These are phyloP conservation scores for Babesia caballi DNA, from an alignment of 169 alveolate species.

Conservation along the genomic window DNA sequence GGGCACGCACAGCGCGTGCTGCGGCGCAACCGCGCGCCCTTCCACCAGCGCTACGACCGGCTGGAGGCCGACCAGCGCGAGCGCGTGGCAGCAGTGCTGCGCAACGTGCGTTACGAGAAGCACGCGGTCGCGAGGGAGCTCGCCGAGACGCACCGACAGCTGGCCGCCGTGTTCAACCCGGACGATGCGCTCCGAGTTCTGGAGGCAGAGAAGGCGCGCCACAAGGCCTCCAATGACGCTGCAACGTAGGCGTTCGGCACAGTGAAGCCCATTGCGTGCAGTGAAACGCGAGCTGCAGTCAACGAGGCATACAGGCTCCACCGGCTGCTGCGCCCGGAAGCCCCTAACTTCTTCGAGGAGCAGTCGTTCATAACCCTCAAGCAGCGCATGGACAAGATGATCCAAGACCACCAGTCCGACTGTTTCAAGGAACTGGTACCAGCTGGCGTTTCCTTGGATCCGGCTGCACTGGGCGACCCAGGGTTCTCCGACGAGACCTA, in stretches of 20 bases:
- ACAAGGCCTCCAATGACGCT: background rate
- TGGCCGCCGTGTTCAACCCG: conserved; percentile 22
- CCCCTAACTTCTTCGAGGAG: conserved; percentile 61
- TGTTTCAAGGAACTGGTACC: conserved; percentile 28
- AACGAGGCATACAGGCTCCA: conserved; percentile 52
- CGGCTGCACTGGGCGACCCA: conserved; percentile 8
- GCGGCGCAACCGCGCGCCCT: conserved; percentile 35
- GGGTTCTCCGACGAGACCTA: conserved; percentile 34
- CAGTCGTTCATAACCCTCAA: conserved; percentile 48
- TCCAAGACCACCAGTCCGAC: background rate
- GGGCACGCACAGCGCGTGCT: conserved; percentile 63
- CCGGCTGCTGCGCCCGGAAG: conserved; percentile 61
- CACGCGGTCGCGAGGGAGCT: conserved; percentile 52
- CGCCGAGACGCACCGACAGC: conserved; percentile 11
- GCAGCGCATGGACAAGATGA: conserved; percentile 29
- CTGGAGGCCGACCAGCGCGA: conserved; percentile 52
- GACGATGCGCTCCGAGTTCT: conserved; percentile 17
- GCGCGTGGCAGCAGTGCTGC: conserved; percentile 14
- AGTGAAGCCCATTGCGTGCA: background rate
- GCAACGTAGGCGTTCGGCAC: background rate
- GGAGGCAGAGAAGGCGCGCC: background rate
- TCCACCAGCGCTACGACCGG: conserved; percentile 24
- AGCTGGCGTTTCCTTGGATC: background rate
- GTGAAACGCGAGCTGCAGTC: background rate
- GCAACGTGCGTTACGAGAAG: conserved; percentile 55